These are phyloP conservation scores for Hortaea sp. DNA, from an alignment of 2,329 filamentous ascomycete genomes.

Conservation along the genomic window DNA sequence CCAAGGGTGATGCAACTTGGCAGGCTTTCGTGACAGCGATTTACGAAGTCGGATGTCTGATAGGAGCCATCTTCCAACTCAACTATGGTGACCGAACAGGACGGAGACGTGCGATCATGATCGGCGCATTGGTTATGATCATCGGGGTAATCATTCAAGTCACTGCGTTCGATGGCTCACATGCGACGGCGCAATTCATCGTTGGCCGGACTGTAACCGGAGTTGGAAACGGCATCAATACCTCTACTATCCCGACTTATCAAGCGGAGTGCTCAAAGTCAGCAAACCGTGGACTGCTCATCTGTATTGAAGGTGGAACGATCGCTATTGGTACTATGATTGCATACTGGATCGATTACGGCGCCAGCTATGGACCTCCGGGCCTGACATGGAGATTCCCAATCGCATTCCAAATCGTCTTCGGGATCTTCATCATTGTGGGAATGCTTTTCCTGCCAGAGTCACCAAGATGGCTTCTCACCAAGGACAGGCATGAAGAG, in stretches of 20 bases:
- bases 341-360: constrained; percentile 42
- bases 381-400: constrained; percentile 42
- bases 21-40: constrained; percentile 43
- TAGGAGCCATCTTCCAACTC: constrained; percentile 31
- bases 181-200: constrained; percentile 40
- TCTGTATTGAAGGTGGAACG: constrained; percentile 48
- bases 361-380: constrained; percentile 26
- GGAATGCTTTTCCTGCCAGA: constrained; percentile 36
- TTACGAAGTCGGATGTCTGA: constrained; percentile 42
- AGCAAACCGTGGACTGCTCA: constrained; percentile 50
- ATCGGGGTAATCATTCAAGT: constrained; percentile 34
- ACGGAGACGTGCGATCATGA: constrained; percentile 33
- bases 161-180: constrained; percentile 22
- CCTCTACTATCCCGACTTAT: constrained; percentile 44
- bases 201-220: constrained; percentile 44
- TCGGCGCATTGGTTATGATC: constrained; percentile 33
- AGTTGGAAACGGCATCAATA: constrained; percentile 48
- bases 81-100: constrained; percentile 32
- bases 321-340: constrained; percentile 43
- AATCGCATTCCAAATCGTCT: constrained; percentile 43
- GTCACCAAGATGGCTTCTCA: constrained; percentile 37
- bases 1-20: constrained; percentile 33
- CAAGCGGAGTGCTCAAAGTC: constrained; percentile 45
- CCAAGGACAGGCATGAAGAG: constrained; percentile 35
- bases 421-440: constrained; percentile 35